Conservation (phyloP, 1,284 basidiomycete genomes). For the Leccinum pachyderme region DNA sequence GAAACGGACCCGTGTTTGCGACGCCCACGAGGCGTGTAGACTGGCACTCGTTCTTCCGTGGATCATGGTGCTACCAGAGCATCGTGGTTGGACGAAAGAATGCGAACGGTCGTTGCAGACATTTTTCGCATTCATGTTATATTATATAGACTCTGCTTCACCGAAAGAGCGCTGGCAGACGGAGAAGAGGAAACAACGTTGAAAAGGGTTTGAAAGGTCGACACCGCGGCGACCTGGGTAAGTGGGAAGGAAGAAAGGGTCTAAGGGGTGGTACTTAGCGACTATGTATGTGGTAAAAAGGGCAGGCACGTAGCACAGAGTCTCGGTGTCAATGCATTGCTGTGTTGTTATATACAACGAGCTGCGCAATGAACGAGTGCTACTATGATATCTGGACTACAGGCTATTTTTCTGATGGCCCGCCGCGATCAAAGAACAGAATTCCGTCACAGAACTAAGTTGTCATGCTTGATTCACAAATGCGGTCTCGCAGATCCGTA, state of each 20-base stretch:
- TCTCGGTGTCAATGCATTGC: background rate
- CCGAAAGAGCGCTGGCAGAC: background rate
- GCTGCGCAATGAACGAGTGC: background rate
- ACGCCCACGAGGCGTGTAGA: constrained; percentile 4
- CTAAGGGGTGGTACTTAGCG: background rate
- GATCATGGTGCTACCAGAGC: constrained; percentile 9
- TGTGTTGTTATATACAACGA: constrained; percentile 5
- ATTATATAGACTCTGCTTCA: background rate
- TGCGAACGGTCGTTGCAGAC: background rate
- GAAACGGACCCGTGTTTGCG: background rate
- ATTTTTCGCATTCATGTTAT: constrained; percentile 10
- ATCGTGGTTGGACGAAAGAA: background rate
- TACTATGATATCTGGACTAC: no score
- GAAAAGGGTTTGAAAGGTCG: constrained; percentile 8
- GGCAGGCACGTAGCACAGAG: background rate
- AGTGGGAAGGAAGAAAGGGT: background rate
- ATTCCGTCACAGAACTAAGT: background rate
- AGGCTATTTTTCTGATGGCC: background rate
- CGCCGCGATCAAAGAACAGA: background rate
- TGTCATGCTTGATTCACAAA: constrained; percentile 18
- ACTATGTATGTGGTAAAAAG: background rate
- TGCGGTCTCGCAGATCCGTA: constrained; percentile 7
- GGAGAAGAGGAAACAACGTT: background rate
- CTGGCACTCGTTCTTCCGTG: background rate
- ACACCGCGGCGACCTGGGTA: constrained; percentile 1